Evolutionary conservation across 2,329 filamentous ascomycete genomes (phyloP).

Genomic region (Alternaria ethzedia): DNA sequence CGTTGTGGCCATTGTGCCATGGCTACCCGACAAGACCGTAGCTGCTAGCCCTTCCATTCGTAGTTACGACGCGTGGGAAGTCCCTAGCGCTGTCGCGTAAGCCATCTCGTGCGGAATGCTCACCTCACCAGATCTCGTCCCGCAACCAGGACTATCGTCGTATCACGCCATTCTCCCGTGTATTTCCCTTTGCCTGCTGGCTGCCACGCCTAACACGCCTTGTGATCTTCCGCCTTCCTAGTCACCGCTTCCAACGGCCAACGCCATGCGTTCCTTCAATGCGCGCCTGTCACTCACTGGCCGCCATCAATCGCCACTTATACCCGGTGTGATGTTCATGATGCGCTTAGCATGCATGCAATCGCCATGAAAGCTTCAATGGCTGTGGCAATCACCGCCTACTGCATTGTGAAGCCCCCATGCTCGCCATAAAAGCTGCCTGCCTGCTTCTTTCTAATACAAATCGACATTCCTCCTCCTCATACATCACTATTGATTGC

Average conservation of each 20-base stretch:
- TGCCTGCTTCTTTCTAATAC: background rate
- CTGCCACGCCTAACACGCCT: slow-evolving; percentile 1
- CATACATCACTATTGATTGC: background rate
- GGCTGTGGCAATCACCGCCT: slow-evolving; percentile 2
- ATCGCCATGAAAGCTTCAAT: slow-evolving; percentile 11
- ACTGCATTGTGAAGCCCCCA: slow-evolving; percentile 2
- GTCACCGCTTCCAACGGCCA: slow-evolving; percentile 5
- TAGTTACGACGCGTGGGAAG: background rate
- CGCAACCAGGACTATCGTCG: slow-evolving; percentile 10
- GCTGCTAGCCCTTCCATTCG: background rate
- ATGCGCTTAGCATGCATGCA: slow-evolving; percentile 8
- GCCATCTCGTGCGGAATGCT: background rate
- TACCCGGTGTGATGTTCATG: slow-evolving; percentile 9
- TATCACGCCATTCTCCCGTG: slow-evolving; percentile 9
- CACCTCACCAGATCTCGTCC: slow-evolving; percentile 7
- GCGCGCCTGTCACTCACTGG: background rate
- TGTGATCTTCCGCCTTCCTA: slow-evolving; percentile 2
- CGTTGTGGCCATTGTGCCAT: background rate
- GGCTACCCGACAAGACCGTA: background rate
- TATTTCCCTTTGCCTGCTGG: background rate
- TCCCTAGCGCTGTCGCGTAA: slow-evolving; percentile 7
- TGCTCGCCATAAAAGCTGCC: slow-evolving; percentile 8
- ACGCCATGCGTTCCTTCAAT: slow-evolving; percentile 1
- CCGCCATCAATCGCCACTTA: slow-evolving; percentile 11
- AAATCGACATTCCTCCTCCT: background rate